Evolutionary conservation across 192 early-diverging fungal genomes (phyloP).

Genomic region (Coemansia sp.): DNA sequence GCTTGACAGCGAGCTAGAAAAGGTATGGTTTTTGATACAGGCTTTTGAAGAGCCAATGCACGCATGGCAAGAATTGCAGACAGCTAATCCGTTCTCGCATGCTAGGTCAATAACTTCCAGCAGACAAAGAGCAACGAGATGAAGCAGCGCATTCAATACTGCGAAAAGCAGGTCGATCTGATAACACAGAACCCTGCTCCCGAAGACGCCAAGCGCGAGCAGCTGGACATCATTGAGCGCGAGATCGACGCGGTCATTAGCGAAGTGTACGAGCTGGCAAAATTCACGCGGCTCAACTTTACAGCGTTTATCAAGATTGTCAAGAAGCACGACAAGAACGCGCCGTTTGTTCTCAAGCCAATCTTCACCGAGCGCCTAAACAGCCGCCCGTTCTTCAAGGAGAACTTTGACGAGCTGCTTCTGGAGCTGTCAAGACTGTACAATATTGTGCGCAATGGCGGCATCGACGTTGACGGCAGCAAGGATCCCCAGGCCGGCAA

Average conservation of each 20-base stretch:
- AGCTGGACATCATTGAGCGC: slow-evolving; percentile 58
- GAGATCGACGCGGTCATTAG: slow-evolving; percentile 71
- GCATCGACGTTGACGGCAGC: slow-evolving; percentile 53
- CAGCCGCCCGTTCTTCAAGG: slow-evolving; percentile 77
- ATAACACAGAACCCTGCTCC: slow-evolving; percentile 54
- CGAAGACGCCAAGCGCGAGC: slow-evolving; percentile 45
- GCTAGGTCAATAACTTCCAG: slow-evolving; percentile 63
- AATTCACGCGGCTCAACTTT: slow-evolving; percentile 76
- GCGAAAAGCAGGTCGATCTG: slow-evolving; percentile 59
- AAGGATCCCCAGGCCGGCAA: slow-evolving; percentile 51
- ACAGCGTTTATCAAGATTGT: slow-evolving; percentile 88
- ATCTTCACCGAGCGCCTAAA: slow-evolving; percentile 80
- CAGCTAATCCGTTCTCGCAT: not conserved
- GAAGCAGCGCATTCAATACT: slow-evolving; percentile 64
- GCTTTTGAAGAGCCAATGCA: too few species aligned
- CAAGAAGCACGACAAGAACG: slow-evolving; percentile 99
- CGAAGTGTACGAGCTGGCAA: slow-evolving; percentile 75
- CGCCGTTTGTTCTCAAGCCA: slow-evolving; percentile 72
- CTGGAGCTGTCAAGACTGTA: slow-evolving; percentile 81
- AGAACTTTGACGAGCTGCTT: slow-evolving; percentile 82
- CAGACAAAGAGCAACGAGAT: slow-evolving; percentile 73
- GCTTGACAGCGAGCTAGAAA: slow-evolving; percentile 89
- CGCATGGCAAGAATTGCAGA: too few species aligned
- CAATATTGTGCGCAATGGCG: slow-evolving; percentile 72
- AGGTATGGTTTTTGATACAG: slow-evolving; percentile 37